phyloP scores from a whole-genome alignment of 208 protist genomes.

The Trypanosoma melophagium region DNA sequence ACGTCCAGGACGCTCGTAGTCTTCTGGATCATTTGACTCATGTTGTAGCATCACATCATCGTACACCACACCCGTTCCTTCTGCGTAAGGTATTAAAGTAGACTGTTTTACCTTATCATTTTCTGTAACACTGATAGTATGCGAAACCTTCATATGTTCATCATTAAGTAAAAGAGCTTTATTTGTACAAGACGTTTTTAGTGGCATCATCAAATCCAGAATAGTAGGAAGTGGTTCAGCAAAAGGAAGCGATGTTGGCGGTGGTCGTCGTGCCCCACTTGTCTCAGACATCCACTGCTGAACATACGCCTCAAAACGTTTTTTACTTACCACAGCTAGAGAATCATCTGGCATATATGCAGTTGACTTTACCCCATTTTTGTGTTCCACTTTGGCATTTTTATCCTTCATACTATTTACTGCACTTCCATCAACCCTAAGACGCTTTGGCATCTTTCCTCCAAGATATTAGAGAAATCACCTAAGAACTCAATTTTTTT shows the following conservation, averaged over 20 bases:
- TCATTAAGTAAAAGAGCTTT: background rate
- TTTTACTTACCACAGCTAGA: background rate
- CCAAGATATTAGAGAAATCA: background rate
- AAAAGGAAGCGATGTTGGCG: constrained; percentile 13
- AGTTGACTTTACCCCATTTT: background rate
- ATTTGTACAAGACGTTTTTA: background rate
- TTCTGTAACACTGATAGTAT: background rate
- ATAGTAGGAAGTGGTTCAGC: constrained; percentile 24
- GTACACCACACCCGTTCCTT: constrained; percentile 62
- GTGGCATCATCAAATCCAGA: constrained; percentile 27
- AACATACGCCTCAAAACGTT: constrained; percentile 18
- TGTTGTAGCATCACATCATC: constrained; percentile 66
- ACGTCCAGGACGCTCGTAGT: constrained; percentile 77
- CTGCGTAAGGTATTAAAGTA: too few relatives aligned
- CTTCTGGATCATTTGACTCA: constrained; percentile 42
- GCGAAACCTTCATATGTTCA: background rate
- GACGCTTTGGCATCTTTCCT: constrained; percentile 8
- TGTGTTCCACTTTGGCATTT: background rate
- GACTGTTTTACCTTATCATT: background rate
- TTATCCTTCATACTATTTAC: background rate
- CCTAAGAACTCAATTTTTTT: too few relatives aligned
- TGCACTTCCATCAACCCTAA: background rate
- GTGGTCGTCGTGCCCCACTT: background rate
- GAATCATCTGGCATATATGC: background rate
- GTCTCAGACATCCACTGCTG: constrained; percentile 21